Conservation (phyloP, 2,329 filamentous ascomycete genomes). For the Ilyonectria destructans region DNA sequence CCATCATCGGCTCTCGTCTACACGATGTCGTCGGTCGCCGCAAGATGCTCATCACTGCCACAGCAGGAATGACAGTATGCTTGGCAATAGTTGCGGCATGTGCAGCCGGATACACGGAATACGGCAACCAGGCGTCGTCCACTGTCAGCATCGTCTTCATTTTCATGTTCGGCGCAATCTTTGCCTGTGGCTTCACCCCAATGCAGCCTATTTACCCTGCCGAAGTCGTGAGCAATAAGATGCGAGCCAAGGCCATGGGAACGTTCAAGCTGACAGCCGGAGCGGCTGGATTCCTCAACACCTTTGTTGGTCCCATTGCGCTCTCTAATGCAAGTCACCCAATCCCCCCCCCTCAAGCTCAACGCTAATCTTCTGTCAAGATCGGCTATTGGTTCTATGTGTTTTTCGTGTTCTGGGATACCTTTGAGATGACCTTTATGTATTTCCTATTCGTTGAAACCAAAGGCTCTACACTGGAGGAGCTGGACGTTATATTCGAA, state of each 20-base stretch:
- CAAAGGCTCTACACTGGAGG: conserved; percentile 29
- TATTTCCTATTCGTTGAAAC: conserved; percentile 32
- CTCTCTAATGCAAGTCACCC: conserved; percentile 32
- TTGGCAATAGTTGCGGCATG: conserved; percentile 57
- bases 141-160: conserved; percentile 58
- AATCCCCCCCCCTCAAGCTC: background rate
- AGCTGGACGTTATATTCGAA: conserved; percentile 29
- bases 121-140: conserved; percentile 52
- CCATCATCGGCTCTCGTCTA: conserved; percentile 55
- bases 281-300: conserved; percentile 37
- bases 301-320: conserved; percentile 38
- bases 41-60: conserved; percentile 59
- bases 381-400: conserved; percentile 35
- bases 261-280: conserved; percentile 32
- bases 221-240: conserved; percentile 38
- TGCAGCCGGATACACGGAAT: conserved; percentile 53
- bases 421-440: conserved; percentile 30
- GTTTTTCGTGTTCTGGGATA: conserved; percentile 32
- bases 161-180: conserved; percentile 57
- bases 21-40: conserved; percentile 59
- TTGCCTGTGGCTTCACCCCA: conserved; percentile 55
- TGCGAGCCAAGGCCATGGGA: conserved; percentile 39
- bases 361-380: background rate
- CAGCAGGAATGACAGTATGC: conserved; percentile 54
- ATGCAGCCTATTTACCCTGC: conserved; percentile 55